Percentiles rank a stretch among this genome's conserved stretches.
These are phyloP conservation scores for Mycena leptocephala DNA, from an alignment of 768 basidiomycete genomes.

Conservation along the genomic window DNA sequence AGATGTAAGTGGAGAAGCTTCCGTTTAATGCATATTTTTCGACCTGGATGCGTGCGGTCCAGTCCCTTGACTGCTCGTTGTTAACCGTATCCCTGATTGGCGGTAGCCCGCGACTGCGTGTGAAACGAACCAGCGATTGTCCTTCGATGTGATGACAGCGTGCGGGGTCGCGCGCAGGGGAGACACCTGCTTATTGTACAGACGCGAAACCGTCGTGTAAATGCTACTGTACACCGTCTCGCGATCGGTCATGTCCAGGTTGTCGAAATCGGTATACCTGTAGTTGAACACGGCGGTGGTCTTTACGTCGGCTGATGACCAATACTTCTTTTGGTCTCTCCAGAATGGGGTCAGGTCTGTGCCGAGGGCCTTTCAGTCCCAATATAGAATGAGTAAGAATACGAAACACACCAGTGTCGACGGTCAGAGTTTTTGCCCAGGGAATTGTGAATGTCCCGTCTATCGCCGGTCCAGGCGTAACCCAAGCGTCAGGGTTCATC, in stretches of 20 bases:
- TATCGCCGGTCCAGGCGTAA: conserved; percentile 45
- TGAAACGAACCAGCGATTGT: neutral
- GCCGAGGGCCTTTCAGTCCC: neutral
- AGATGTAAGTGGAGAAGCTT: conserved; percentile 49
- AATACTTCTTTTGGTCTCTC: conserved; percentile 54
- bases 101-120: neutral
- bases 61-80: conserved; percentile 45
- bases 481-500: conserved; percentile 59
- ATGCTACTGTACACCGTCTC: conserved; percentile 50
- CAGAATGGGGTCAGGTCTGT: conserved; percentile 67
- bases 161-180: neutral
- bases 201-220: conserved; percentile 49
- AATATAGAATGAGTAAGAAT: neutral
- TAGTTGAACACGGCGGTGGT: conserved; percentile 57
- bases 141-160: neutral
- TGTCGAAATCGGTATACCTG: conserved; percentile 68
- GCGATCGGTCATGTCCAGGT: conserved; percentile 48
- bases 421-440: conserved; percentile 41
- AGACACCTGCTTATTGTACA: conserved; percentile 47
- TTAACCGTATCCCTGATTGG: neutral
- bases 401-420: conserved; percentile 45
- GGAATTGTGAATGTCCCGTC: conserved; percentile 51
- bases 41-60: conserved; percentile 59
- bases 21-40: conserved; percentile 60
- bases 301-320: conserved; percentile 51